A percentile compares a stretch with the other conserved stretches of the same genome.
These are phyloP conservation scores for Nelumbo lutea DNA, from an alignment of 164 flowering plant genomes.

Conservation along the genomic window DNA sequence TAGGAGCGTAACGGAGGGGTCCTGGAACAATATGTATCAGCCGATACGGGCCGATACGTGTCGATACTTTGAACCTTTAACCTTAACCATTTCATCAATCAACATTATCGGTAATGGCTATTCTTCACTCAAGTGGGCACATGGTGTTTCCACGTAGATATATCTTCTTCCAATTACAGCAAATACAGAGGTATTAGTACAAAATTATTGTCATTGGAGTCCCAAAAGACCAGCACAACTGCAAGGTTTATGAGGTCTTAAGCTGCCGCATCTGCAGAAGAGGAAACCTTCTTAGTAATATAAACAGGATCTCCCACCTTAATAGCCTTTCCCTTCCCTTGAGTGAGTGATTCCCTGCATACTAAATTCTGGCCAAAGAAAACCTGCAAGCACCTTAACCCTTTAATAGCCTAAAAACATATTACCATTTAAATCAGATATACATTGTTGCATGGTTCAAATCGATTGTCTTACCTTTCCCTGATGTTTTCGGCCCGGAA, in stretches of 20 bases:
- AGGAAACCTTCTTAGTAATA: slow-evolving; percentile 44
- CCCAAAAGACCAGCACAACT: too few species aligned
- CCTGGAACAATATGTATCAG: too few species aligned
- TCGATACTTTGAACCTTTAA: too few species aligned
- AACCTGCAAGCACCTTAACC: slow-evolving; percentile 36
- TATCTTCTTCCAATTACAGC: too few species aligned
- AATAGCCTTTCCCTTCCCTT: slow-evolving; percentile 38
- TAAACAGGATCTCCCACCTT: slow-evolving; percentile 65
- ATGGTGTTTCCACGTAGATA: too few species aligned
- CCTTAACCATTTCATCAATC: too few species aligned
- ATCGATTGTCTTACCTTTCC: slow-evolving; percentile 45
- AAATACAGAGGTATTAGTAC: too few species aligned
- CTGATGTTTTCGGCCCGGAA: slow-evolving; percentile 48
- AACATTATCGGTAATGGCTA: too few species aligned
- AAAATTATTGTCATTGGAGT: too few species aligned
- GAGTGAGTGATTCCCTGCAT: slow-evolving; percentile 38
- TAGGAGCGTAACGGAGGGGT: too few species aligned
- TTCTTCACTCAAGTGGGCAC: too few species aligned
- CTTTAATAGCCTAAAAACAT: neutral
- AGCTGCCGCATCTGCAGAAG: slow-evolving; percentile 57
- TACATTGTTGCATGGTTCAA: neutral
- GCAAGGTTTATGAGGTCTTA: slow-evolving; percentile 17
- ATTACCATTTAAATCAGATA: neutral
- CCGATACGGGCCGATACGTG: too few species aligned
- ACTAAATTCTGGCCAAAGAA: slow-evolving; percentile 82